Evolutionary conservation across 2,329 filamentous ascomycete genomes (phyloP), one percentile per base, ranked within the genome.

Genomic region (Samsoniella hepiali): DNA sequence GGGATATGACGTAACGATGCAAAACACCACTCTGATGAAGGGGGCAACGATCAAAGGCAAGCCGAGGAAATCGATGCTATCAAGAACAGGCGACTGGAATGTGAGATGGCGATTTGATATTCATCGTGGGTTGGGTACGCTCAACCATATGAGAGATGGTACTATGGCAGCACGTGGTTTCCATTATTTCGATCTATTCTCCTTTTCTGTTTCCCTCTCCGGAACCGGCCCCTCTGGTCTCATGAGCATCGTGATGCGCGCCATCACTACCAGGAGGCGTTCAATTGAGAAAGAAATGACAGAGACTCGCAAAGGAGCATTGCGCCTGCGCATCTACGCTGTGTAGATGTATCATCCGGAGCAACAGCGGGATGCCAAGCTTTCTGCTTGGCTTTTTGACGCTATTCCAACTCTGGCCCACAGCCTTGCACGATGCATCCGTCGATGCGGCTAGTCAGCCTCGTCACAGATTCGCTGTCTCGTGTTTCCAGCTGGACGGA

Each of bases 361-460:
- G 27, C 13, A n/a, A 31, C 9, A 36, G 17, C 34, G 9, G 27
- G 22, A 45, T 45, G 58, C 47, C 58, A 61, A 61, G 58, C 58
- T 45, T 60, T 54, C 38, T 36, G 29, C 47, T 54, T 45, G 58
- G 38, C 47, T 45, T 61, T 22, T 32, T 44, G 38, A 61, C 58
- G 58, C 58, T 61, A 61, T 61, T 32, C 58, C 49, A 51, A 36
- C 36, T 36, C 10, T 44, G 58, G 58, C 38, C 49, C 47, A 10
- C 29, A 61, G 58, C 58, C 58, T 61, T n/a, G 47, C 57, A 34
- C 56, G 44, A 49, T 50, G 44, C 55, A 45, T 32, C 54, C 27
- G n/a, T 59, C 44, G 45, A 60, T 51, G 58, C 34, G 10, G 42
- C 58, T 54, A 59, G 45, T 51, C 45, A 59, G 57, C 56, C 56